Conservation (phyloP, 2,329 filamentous ascomycete species). For the Venturia nashicola region DNA sequence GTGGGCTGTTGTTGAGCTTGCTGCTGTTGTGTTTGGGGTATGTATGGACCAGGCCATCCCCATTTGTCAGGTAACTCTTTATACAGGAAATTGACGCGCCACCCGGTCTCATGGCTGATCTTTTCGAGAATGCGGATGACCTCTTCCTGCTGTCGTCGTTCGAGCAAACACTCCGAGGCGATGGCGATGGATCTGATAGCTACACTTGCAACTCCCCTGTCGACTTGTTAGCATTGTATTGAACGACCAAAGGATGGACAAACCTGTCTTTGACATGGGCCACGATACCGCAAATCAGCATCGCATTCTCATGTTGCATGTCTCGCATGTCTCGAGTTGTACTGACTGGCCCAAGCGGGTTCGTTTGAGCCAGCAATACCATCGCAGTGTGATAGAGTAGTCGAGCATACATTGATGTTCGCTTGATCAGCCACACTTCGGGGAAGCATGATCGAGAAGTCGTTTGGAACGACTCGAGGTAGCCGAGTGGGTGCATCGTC, state of each 20-base stretch:
- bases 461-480: constrained; percentile 43
- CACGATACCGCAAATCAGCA: constrained; percentile 79
- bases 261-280: constrained; percentile 69
- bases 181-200: constrained; percentile 70
- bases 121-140: constrained; percentile 64
- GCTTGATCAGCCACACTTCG: constrained; percentile 79
- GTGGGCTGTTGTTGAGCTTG: constrained; percentile 12
- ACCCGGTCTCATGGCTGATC: constrained; percentile 66
- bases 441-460: constrained; percentile 66
- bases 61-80: constrained; percentile 62
- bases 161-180: constrained; percentile 59
- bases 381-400: constrained; percentile 85
- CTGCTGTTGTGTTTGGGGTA: constrained; percentile 9
- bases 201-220: constrained; percentile 59
- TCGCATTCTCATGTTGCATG: constrained; percentile 61
- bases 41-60: constrained; percentile 44
- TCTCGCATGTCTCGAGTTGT: constrained; percentile 54
- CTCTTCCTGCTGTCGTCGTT: constrained; percentile 64
- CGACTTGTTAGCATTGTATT: constrained; percentile 9
- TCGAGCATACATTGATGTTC: constrained; percentile 66
- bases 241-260: constrained; percentile 13
- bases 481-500: constrained; percentile 74
- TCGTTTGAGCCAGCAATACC: constrained; percentile 65
- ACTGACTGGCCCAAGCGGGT: constrained; percentile 51
- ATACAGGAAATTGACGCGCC: constrained; percentile 62